Evolutionary conservation across 2,329 filamentous ascomycete species (phyloP).

Genomic region (Ophiostoma montium): DNA sequence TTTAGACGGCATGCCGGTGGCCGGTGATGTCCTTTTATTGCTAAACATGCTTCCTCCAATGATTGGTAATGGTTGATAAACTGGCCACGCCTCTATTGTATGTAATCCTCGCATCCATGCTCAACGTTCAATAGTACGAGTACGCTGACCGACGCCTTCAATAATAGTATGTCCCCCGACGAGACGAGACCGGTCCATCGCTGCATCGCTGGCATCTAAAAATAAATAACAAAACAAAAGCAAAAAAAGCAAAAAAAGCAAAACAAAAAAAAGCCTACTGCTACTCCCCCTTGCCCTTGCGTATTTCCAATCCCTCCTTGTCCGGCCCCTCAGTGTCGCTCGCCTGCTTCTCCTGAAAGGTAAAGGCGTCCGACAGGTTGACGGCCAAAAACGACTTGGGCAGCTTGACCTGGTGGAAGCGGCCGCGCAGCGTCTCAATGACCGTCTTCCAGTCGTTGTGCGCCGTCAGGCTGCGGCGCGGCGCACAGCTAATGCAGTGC

Average conservation of each 20-base stretch:
- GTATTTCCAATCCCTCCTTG: slow-evolving; percentile 9
- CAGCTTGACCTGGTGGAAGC: slow-evolving; percentile 67
- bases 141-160: too few relatives aligned
- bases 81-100: too few relatives aligned
- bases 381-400: slow-evolving; percentile 53
- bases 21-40: too few relatives aligned
- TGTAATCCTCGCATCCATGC: too few relatives aligned
- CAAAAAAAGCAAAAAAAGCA: background rate
- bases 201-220: too few relatives aligned
- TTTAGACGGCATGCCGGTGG: too few relatives aligned
- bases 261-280: background rate
- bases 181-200: too few relatives aligned
- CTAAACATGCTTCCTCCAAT: too few relatives aligned
- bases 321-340: slow-evolving; percentile 26
- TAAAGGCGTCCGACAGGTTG: slow-evolving; percentile 49
- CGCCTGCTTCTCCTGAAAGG: slow-evolving; percentile 40
- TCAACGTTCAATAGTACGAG: too few relatives aligned
- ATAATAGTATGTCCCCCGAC: too few relatives aligned
- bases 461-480: slow-evolving; percentile 74
- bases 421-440: slow-evolving; percentile 86
- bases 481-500: slow-evolving; percentile 89
- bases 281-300: background rate
- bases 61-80: too few relatives aligned
- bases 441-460: slow-evolving; percentile 94
- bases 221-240: background rate